Evolutionary conservation across 78 protist genomes (phyloP).

Genomic region (Creolimax fragrantissima): DNA sequence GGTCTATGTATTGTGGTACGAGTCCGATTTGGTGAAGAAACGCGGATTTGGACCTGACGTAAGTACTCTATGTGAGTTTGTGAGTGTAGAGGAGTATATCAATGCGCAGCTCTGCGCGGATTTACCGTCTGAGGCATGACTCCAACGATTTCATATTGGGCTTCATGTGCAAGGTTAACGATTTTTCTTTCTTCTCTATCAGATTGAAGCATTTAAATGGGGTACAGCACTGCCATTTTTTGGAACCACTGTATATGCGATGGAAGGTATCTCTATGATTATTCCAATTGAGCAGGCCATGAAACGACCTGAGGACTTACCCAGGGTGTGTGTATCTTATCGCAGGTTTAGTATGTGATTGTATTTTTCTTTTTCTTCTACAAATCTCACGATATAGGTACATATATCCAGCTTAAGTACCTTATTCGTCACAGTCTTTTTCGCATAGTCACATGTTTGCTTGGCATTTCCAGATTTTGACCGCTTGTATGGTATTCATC

Average conservation of each 20-base stretch:
- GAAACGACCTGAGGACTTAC: background rate
- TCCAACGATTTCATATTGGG: no score
- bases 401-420: no score
- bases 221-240: background rate
- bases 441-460: no score
- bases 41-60: constrained; percentile 14
- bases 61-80: no score
- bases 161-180: no score
- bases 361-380: background rate
- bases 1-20: background rate
- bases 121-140: no score
- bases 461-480: background rate
- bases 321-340: background rate
- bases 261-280: constrained; percentile 29
- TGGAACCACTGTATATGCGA: constrained; percentile 13
- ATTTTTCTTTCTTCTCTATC: background rate
- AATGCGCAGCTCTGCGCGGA: no score
- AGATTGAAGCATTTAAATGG: background rate
- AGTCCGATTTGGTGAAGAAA: background rate
- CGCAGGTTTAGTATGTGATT: background rate
- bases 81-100: no score
- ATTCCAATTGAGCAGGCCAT: constrained; percentile 23
- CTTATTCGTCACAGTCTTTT: no score
- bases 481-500: background rate
- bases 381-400: no score